These are phyloP conservation scores for Parasarocladium wereldwijsianum DNA, from an alignment of 2,329 filamentous ascomycete species.

Conservation along the genomic window DNA sequence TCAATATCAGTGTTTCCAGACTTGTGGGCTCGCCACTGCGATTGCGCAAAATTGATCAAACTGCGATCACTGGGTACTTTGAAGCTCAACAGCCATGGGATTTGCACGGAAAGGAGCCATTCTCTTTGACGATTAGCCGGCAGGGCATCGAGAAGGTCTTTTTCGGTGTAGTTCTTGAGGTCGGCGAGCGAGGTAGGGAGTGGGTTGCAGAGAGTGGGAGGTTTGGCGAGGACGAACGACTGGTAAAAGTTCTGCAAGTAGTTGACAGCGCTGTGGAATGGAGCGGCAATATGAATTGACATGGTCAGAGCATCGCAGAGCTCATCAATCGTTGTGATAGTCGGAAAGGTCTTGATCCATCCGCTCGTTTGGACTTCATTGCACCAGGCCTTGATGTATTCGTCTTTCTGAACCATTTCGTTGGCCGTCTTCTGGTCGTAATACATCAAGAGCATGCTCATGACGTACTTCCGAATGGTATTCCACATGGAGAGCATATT, in stretches of 20 bases:
- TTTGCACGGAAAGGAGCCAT: constrained; percentile 29
- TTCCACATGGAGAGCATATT: constrained; percentile 30
- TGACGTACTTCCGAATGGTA: constrained; percentile 25
- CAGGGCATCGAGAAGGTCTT: constrained; percentile 20
- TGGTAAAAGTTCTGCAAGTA: constrained; percentile 37
- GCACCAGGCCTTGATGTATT: constrained; percentile 22
- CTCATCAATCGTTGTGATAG: constrained; percentile 22
- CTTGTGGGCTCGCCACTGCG: constrained; percentile 17
- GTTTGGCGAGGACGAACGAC: constrained; percentile 29
- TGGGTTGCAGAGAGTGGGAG: constrained; percentile 19
- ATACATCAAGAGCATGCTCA: constrained; percentile 18
- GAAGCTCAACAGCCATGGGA: constrained; percentile 30
- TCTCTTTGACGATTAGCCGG: constrained; percentile 25
- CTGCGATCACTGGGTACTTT: constrained; percentile 24
- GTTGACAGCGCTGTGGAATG: constrained; percentile 34
- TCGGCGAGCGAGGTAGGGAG: constrained; percentile 16
- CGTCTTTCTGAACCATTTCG: constrained; percentile 12
- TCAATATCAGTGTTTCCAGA: constrained; percentile 8
- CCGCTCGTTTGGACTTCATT: constrained; percentile 23
- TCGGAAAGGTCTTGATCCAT: constrained; percentile 26
- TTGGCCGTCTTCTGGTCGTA: constrained; percentile 19
- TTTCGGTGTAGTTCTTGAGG: constrained; percentile 16
- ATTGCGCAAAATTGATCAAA: constrained; percentile 24
- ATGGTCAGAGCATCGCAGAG: constrained; percentile 31
- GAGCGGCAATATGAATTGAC: constrained; percentile 35